A percentile compares a stretch with the other conserved stretches of the same genome.
These are phyloP conservation scores for Lepiota venenata DNA, from an alignment of 768 basidiomycete genomes.

Conservation along the genomic window DNA sequence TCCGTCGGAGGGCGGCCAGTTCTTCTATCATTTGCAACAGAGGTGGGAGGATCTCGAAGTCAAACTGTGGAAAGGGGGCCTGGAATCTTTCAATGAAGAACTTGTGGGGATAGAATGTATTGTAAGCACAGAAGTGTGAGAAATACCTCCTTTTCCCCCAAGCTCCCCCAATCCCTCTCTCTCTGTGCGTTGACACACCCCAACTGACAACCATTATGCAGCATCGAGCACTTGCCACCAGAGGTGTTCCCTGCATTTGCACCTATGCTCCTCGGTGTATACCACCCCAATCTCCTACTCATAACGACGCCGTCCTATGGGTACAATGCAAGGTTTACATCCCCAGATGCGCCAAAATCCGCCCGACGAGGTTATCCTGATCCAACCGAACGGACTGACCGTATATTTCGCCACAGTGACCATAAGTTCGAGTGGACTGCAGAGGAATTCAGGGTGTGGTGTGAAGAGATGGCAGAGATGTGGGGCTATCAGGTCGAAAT, in stretches of 20 bases:
- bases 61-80: constrained; percentile 71
- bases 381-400: constrained; percentile 70
- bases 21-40: constrained; percentile 25
- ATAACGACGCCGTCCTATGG: constrained; percentile 85
- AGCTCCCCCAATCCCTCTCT: neutral
- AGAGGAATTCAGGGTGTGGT: constrained; percentile 70
- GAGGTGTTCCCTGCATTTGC: constrained; percentile 59
- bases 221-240: constrained; percentile 76
- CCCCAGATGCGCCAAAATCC: constrained; percentile 42
- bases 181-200: constrained; percentile 3
- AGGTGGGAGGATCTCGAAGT: constrained; percentile 70
- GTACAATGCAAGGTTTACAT: constrained; percentile 74
- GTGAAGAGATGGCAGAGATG: constrained; percentile 45
- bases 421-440: constrained; percentile 91
- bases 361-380: constrained; percentile 58
- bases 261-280: constrained; percentile 71
- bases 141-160: constrained; percentile 4
- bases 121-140: constrained; percentile 80
- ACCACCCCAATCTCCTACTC: constrained; percentile 70
- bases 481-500: constrained; percentile 75
- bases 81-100: constrained; percentile 62
- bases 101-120: constrained; percentile 70
- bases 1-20: neutral
- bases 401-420: constrained; percentile 77
- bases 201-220: constrained; percentile 23